Evolutionary conservation across 2,329 filamentous ascomycete species (phyloP), one percentile per base, ranked within the genome.

Genomic region (Fusarium marasasianum): DNA sequence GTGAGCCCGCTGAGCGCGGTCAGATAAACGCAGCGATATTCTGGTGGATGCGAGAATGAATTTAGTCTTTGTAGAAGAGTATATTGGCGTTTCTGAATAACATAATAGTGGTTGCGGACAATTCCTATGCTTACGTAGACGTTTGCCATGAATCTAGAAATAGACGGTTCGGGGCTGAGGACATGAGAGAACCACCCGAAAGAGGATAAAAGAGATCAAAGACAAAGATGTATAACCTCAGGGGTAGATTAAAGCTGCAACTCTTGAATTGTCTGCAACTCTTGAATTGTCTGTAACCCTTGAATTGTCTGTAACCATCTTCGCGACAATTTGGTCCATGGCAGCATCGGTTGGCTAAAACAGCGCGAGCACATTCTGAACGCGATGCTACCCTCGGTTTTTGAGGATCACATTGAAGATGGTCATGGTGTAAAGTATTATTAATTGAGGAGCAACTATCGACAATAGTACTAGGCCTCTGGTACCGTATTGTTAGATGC

Each of bases 41-140:
- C 22, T 18, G 22, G 7, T 8, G 11, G 20, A 17, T 13, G 4
- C 5, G 8, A 22, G 10, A n/a, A n/a, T 8, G 22, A 18, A 50
- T 4, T 9, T n/a, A n/a, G 11, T 33, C 11, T 15, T n/a, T 7
- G 2, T 1, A 33, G 11, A 31, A 33, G 10, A 33, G 3, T 3
- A 33, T 33, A 13, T 13, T 18, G 8, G 9, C 12, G 11, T 13
- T 14, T 33, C 1, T 18, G 4, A 33, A 22, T 4, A 33, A 24
- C 15, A 18, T 15, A 14, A 50, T 18, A n/a, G 29, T 50, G 22
- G 3, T 24, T 18, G 12, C 48, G 3, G 22, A 10, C 11, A 51
- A 5, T 3, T 24, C 31, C 2, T 8, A 9, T 24, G 4, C 22
- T 51, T 35, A 8, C 8, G 7, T 35, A 6, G 12, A 8, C 6